These are phyloP conservation scores for Leccinum arenicola DNA, from an alignment of 768 basidiomycete species.

Conservation along the genomic window DNA sequence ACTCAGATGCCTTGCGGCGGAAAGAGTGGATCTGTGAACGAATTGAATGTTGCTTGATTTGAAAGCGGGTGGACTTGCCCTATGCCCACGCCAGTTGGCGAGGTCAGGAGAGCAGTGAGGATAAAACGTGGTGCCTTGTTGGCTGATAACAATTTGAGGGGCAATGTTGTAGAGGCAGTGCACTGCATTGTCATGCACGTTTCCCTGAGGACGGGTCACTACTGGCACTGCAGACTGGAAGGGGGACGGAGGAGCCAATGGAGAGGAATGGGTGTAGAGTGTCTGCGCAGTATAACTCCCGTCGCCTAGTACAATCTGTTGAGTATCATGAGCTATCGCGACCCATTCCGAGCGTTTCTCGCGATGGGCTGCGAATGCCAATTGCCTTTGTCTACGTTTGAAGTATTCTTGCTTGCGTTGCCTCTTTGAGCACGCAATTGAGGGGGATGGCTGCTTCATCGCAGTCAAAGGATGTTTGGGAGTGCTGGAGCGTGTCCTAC, in stretches of 20 bases:
- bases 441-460: conserved; percentile 23
- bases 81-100: conserved; percentile 33
- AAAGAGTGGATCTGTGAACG: conserved; percentile 29
- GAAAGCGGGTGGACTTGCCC: conserved; percentile 1
- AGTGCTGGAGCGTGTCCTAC: conserved; percentile 28
- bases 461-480: conserved; percentile 21
- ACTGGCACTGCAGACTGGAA: conserved; percentile 17
- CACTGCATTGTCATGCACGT: neutral
- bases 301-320: conserved; percentile 37
- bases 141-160: conserved; percentile 34
- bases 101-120: conserved; percentile 36
- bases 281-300: conserved; percentile 38
- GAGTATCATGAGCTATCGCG: conserved; percentile 35
- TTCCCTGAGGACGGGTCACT: conserved; percentile 6
- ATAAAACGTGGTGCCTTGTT: conserved; percentile 39
- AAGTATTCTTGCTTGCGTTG: conserved; percentile 24
- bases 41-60: conserved; percentile 29
- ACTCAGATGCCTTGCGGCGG: conserved; percentile 30
- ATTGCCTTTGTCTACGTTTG: conserved; percentile 16
- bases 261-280: conserved; percentile 7
- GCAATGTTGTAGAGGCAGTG: conserved; percentile 33
- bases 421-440: conserved; percentile 14
- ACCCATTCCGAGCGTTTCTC: conserved; percentile 31
- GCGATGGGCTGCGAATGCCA: conserved; percentile 23
- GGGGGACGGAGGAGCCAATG: conserved; percentile 11